Evolutionary conservation across 129 eudicot species (phyloP).

Genomic region (Pseudognaphalium luteoalbum): DNA sequence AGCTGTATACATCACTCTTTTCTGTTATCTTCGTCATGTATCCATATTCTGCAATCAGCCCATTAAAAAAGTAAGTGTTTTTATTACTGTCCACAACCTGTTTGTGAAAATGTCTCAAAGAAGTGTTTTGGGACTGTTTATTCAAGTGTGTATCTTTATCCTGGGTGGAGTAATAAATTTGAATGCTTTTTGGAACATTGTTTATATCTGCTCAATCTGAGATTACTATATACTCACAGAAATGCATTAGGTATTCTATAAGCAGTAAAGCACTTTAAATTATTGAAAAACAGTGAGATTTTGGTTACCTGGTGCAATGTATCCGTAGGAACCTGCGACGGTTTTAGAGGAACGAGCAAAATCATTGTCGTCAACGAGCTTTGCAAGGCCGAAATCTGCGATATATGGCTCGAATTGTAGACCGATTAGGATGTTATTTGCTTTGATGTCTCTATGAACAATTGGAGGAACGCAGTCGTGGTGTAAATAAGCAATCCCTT

Average conservation of each 20-base stretch:
- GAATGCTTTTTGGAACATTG: no score
- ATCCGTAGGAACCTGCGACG: slow-evolving; percentile 59
- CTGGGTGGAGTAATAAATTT: no score
- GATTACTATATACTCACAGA: neutral
- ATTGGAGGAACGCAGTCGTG: slow-evolving; percentile 67
- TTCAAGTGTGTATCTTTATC: no score
- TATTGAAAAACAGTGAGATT: neutral
- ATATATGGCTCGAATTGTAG: slow-evolving; percentile 51
- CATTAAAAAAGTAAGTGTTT: neutral
- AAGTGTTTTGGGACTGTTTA: neutral
- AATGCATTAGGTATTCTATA: neutral
- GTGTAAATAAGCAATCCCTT: slow-evolving; percentile 62
- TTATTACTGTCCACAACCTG: neutral
- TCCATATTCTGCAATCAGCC: slow-evolving; percentile 48
- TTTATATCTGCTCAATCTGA: neutral
- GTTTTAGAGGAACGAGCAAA: slow-evolving; percentile 41
- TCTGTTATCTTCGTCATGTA: slow-evolving; percentile 53
- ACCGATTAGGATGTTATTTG: slow-evolving; percentile 57
- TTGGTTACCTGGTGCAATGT: slow-evolving; percentile 59
- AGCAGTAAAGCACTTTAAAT: neutral
- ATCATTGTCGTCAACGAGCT: slow-evolving; percentile 38
- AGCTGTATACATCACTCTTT: slow-evolving; percentile 62
- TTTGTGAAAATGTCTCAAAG: slow-evolving; percentile 23
- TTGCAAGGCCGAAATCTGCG: slow-evolving; percentile 65
- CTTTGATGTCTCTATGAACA: slow-evolving; percentile 53